Base-by-base conservation (phyloP, 1,139 yeast genomes). In the Kodamaea anthophila region DNA sequence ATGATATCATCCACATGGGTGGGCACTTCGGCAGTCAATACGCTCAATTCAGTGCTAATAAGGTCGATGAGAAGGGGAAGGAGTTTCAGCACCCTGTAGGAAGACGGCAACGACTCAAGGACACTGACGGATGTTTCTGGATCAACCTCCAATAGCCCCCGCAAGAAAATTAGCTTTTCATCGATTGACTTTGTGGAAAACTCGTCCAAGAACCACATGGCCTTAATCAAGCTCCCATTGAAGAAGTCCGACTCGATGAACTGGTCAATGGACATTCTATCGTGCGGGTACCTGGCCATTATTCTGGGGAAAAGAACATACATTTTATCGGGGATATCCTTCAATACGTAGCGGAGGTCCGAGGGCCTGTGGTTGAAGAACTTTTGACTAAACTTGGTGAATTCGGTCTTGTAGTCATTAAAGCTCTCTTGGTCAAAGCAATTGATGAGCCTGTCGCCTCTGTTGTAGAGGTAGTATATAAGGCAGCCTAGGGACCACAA, bases 141-240 rank as follows among this genome's bases (percentile, higher is more conserved):
- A 27, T 19, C 32, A 15, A 5, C 11, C 33, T 24, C 48, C 9
- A 72, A 58, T 31, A 88, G 60, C 0, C 88, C 88, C 34, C 70
- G 66, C 45, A 88, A 62, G 49, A 86, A 87, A 1, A 77, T 65
- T 21, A 72, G 55, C 44, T 81, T 82, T 36, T 88, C 96, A 9
- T 72, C 70, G 3, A 66, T 59, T 2, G 79, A 58, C 42, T 84
- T 81, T 1, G 95, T 85, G 6, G 88, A 74, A 40, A 85, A 79
- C 37, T 85, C 94, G 49, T 88, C 97, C 29, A 91, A 55, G 46
- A 83, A 81, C 54, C 82, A 75, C 65, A 91, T 70, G 3, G 94
- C 81, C 47, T 84, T 81, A 32, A 91, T 77, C 31, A 88, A 60
- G 32, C 91, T 84, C 38, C 88, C 93, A 53, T 85, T 83, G 51